A percentile compares a stretch with the other conserved stretches of the same genome.
These are phyloP conservation scores for Sporothrix pseudoabietina DNA, from an alignment of 2,329 filamentous ascomycete species.

Conservation along the genomic window DNA sequence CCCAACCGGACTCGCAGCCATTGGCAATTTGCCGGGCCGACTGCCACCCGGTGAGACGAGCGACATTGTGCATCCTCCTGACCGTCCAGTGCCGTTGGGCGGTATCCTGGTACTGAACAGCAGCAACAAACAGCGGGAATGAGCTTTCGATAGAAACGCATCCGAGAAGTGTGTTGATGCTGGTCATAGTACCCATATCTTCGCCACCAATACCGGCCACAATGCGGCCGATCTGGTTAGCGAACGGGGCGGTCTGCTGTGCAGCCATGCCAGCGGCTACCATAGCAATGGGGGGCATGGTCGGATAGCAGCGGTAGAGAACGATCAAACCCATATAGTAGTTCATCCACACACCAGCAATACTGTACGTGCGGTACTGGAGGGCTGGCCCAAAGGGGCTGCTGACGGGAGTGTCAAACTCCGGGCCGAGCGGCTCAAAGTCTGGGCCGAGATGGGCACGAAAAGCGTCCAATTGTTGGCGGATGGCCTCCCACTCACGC, in stretches of 20 bases:
- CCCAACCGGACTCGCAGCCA: constrained; percentile 85
- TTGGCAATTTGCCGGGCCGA: constrained; percentile 77
- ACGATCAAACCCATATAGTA: constrained; percentile 84
- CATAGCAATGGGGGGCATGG: constrained; percentile 89
- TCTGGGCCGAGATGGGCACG: constrained; percentile 67
- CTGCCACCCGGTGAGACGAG: constrained; percentile 83
- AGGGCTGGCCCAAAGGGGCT: constrained; percentile 82
- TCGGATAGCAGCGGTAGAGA: constrained; percentile 78
- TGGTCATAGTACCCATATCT: constrained; percentile 53
- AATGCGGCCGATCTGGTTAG: constrained; percentile 77
- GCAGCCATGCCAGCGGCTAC: constrained; percentile 80
- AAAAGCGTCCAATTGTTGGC: constrained; percentile 69
- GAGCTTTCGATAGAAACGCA: constrained; percentile 80
- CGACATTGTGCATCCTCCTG: constrained; percentile 71
- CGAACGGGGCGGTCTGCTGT: constrained; percentile 67
- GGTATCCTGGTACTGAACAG: constrained; percentile 73
- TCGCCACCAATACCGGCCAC: constrained; percentile 69
- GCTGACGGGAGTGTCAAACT: constrained; percentile 61
- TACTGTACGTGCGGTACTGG: constrained; percentile 82
- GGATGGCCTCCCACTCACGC: constrained; percentile 77
- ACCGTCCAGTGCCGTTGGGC: constrained; percentile 78
- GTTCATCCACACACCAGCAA: constrained; percentile 84
- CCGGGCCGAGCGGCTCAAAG: constrained; percentile 73
- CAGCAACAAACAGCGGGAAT: constrained; percentile 84
- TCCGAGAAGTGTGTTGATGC: constrained; percentile 75